Evolutionary conservation across 345 rosid species (phyloP).

Genomic region (Aurinia saxatilis): DNA sequence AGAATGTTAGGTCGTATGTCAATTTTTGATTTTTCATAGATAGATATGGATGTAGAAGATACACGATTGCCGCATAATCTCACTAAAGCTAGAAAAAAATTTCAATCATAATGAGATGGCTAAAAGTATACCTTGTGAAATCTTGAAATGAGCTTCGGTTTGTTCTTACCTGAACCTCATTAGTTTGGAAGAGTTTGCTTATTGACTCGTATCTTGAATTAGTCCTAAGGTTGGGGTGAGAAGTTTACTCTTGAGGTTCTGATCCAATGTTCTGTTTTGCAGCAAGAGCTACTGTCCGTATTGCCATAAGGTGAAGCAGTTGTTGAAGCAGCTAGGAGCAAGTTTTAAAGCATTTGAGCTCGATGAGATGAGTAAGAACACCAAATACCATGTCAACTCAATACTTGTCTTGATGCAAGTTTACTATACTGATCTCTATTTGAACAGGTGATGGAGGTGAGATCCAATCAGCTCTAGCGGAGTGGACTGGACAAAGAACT

Average conservation of each 20-base stretch:
- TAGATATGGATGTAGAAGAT: neutral
- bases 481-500: conserved; percentile 59
- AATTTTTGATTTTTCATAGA: neutral
- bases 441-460: conserved; percentile 22
- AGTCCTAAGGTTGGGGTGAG: too few species aligned
- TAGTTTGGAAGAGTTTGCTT: neutral
- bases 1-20: neutral
- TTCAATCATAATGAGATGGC: neutral
- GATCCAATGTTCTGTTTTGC: conserved; percentile 8
- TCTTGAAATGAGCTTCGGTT: neutral
- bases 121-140: neutral
- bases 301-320: conserved; percentile 31
- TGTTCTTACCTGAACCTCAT: neutral
- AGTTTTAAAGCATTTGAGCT: conserved; percentile 25
- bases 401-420: neutral
- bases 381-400: neutral
- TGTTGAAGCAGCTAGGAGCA: conserved; percentile 23
- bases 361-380: conserved; percentile 23
- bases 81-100: neutral
- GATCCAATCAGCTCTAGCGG: conserved; percentile 41
- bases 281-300: conserved; percentile 67
- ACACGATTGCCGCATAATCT: neutral
- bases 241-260: too few species aligned
- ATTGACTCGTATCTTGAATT: neutral
- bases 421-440: neutral